A percentile compares a stretch with the other conserved stretches of the same genome.
phyloP scores from a whole-genome alignment of 2,329 filamentous ascomycete species.

The Colletotrichum camelliae region DNA sequence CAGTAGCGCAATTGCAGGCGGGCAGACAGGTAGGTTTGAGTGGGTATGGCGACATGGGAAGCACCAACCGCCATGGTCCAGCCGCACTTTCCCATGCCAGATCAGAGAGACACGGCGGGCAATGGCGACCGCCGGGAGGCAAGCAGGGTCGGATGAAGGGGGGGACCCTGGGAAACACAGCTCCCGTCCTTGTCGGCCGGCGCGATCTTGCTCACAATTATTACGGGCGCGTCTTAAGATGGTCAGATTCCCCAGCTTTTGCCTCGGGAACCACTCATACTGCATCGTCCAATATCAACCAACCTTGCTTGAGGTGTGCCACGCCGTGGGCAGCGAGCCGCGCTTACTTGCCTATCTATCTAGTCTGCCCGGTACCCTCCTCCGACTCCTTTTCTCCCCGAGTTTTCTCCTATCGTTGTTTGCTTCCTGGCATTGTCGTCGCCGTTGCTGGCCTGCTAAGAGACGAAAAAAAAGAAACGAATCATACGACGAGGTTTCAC shows the following conservation, averaged over 20 bases:
- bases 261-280: background rate
- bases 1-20: background rate
- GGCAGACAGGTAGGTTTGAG: background rate
- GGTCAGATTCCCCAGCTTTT: slow-evolving; percentile 13
- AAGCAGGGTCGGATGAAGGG: background rate
- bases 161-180: background rate
- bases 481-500: background rate
- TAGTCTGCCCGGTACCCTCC: background rate
- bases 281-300: background rate
- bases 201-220: background rate
- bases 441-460: background rate
- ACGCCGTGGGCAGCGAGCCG: background rate
- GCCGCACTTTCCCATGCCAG: background rate
- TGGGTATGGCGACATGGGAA: background rate
- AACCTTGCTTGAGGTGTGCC: background rate
- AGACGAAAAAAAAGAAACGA: background rate
- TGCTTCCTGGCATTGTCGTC: background rate
- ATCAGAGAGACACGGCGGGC: background rate
- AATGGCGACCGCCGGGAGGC: background rate
- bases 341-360: background rate
- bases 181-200: background rate
- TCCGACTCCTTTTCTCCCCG: background rate
- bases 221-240: background rate
- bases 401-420: background rate
- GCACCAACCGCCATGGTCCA: background rate